Base-by-base conservation (phyloP, 2,329 filamentous ascomycete genomes). In the Pestalotiopsis sp. region DNA sequence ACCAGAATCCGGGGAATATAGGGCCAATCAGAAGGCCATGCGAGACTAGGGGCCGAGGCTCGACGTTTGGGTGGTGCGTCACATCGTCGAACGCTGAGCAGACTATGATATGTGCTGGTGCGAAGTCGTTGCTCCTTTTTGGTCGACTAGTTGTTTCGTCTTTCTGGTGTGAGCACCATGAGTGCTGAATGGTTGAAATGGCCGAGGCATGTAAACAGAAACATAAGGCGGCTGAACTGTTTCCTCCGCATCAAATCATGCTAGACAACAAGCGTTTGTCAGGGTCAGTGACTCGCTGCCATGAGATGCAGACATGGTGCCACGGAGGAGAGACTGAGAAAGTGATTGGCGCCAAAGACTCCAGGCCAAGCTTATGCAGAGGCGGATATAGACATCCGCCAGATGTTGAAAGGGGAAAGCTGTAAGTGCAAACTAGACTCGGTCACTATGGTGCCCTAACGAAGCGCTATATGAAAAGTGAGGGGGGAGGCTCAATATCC, bases 1-100 rank as follows among this genome's bases (percentile, higher is more conserved):
- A 25, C 61, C 36, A 49, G 38, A 49, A 39, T 64, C 61, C 39
- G 61, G 61, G 61, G 61, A 49, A 64, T 23, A 49, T 45, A 31
- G 36, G 36, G 14, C 61, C 41, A 45, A 52, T 49, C 11, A 31
- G 3, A 64, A 2, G 14, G 27, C 38, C n/a, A 14, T n/a, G 23
- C 23, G 17, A 14, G 59, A 12, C 59, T 31, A 64, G 61, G 23
- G 59, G 17, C 61, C 61, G 61, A 64, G 61, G 61, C 25, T 23
- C 25, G 17, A 20, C 3, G 11, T 49, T 39, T 45, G 11, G 27
- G 11, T 52, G 20, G 57, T 27, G 23, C 57, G 23, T 27, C 23
- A 39, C n/a, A 38, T 62, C 31, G 36, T 62, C 27, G n/a, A 62
- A 62, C 27, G 14, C 27, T 20, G 36, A 17, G 57, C 23, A 3